Conservation (phyloP, 805 yeast species). For the Metschnikowia cubensis region DNA sequence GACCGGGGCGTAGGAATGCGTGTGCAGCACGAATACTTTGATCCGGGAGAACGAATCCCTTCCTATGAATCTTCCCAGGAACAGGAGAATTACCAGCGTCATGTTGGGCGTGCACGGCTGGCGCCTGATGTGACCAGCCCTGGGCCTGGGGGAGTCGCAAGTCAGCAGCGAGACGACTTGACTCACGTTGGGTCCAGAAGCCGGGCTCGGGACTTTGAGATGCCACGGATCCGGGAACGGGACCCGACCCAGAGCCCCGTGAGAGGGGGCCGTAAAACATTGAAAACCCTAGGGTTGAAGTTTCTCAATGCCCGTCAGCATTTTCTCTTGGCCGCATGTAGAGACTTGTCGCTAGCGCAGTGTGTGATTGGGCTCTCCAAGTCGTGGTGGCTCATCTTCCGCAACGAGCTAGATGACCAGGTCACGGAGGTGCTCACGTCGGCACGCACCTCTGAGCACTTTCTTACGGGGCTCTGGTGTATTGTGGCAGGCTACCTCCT, state of each 20-base stretch:
- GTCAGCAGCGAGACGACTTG: background rate
- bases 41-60: constrained; percentile 37
- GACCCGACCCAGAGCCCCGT: constrained; percentile 13
- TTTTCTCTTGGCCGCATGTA: constrained; percentile 67
- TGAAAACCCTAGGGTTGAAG: constrained; percentile 62
- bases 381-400: constrained; percentile 38
- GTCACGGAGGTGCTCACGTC: constrained; percentile 35
- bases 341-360: constrained; percentile 72
- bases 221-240: constrained; percentile 9
- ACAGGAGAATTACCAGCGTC: constrained; percentile 15
- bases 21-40: constrained; percentile 17
- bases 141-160: background rate
- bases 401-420: background rate
- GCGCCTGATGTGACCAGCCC: background rate
- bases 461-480: constrained; percentile 90
- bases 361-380: constrained; percentile 52
- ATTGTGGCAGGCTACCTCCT: constrained; percentile 81
- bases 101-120: constrained; percentile 6
- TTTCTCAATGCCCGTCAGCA: constrained; percentile 75
- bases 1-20: constrained; percentile 9
- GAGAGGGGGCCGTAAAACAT: constrained; percentile 20
- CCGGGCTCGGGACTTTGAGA: constrained; percentile 4
- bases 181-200: background rate
- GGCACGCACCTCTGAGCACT: constrained; percentile 72
- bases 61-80: constrained; percentile 41